phyloP scores from a whole-genome alignment of 495 filamentous ascomycete genomes.

The Lepidopterella palustris region DNA sequence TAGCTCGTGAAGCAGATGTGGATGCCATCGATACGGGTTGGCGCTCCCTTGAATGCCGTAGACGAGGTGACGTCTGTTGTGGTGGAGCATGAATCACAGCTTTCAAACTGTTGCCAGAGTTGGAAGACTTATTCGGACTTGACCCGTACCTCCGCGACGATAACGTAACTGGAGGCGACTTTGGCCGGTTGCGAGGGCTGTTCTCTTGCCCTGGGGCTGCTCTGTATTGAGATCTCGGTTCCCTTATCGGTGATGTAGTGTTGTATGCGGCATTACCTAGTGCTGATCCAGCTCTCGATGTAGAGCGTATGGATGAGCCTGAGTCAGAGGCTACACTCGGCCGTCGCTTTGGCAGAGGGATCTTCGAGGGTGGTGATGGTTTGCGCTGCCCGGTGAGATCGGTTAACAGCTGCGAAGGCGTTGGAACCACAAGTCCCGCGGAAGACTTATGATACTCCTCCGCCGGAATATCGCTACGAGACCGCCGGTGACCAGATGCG shows the following conservation, averaged over 20 bases:
- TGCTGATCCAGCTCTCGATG: slow-evolving; percentile 1
- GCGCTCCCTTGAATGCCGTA: slow-evolving; percentile 75
- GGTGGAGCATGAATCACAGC: slow-evolving; percentile 61
- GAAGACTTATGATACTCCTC: neutral
- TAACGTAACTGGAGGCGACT: slow-evolving; percentile 9
- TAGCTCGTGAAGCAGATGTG: slow-evolving; percentile 56
- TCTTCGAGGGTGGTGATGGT: slow-evolving; percentile 21
- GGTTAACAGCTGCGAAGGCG: neutral
- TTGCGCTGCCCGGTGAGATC: slow-evolving; percentile 7
- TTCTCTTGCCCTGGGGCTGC: neutral
- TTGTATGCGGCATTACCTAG: neutral
- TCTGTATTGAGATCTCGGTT: neutral
- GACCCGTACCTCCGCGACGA: neutral
- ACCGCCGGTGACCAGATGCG: neutral
- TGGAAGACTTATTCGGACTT: slow-evolving; percentile 10
- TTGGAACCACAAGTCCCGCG: neutral
- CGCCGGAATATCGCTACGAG: neutral
- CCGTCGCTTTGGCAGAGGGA: slow-evolving; percentile 19
- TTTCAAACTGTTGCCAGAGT: slow-evolving; percentile 46
- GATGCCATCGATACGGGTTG: slow-evolving; percentile 71
- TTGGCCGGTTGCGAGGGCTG: neutral
- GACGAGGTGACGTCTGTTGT: slow-evolving; percentile 61
- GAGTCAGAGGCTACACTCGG: slow-evolving; percentile 22
- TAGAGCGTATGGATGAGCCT: slow-evolving; percentile 17
- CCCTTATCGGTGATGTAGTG: neutral